Evolutionary conservation across 305 asterid genomes (phyloP).

Genomic region (Fraxinus ornus): DNA sequence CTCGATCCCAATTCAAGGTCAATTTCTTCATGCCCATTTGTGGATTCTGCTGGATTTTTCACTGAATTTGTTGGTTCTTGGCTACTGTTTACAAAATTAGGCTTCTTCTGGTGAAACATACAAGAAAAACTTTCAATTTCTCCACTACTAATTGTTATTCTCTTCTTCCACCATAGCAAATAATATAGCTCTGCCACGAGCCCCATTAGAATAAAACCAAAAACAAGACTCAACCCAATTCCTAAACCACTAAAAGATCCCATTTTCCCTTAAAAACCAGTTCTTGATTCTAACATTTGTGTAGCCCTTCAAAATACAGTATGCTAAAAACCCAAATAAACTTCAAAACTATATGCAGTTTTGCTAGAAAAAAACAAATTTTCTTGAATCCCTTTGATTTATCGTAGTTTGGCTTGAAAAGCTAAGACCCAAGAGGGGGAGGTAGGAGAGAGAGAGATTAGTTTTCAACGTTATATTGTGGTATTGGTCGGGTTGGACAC

Average conservation of each 20-base stretch:
- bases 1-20: slow-evolving; percentile 53
- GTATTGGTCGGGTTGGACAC: background rate
- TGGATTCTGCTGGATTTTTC: slow-evolving; percentile 21
- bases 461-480: background rate
- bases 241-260: slow-evolving; percentile 76
- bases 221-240: slow-evolving; percentile 68
- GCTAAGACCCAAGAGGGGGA: background rate
- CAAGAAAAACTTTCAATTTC: slow-evolving; percentile 37
- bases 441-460: background rate
- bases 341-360: background rate
- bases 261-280: slow-evolving; percentile 37
- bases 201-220: slow-evolving; percentile 74
- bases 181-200: slow-evolving; percentile 75
- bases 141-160: slow-evolving; percentile 23
- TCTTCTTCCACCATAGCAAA: slow-evolving; percentile 77
- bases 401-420: slow-evolving; percentile 23
- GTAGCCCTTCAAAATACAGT: background rate
- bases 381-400: slow-evolving; percentile 18
- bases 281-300: slow-evolving; percentile 23
- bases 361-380: background rate
- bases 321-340: slow-evolving; percentile 14
- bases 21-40: slow-evolving; percentile 24
- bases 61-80: slow-evolving; percentile 34
- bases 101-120: slow-evolving; percentile 50
- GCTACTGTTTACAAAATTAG: slow-evolving; percentile 24